phyloP scores from a whole-genome alignment of 2,329 filamentous ascomycete species.

The Chrysoporthe deuterocubensis region DNA sequence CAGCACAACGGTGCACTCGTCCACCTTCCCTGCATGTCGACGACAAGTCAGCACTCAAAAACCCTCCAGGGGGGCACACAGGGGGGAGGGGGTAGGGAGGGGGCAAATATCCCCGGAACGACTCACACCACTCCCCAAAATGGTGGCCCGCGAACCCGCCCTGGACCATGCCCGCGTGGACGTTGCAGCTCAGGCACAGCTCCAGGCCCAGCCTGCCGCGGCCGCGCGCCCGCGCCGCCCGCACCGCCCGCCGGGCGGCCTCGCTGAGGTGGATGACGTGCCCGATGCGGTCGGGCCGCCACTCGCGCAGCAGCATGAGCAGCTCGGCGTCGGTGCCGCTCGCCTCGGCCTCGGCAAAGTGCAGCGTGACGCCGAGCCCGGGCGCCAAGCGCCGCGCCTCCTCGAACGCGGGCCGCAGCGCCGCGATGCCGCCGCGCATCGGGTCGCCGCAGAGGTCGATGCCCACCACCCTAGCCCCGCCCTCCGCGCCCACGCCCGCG shows the following conservation, averaged over 20 bases:
- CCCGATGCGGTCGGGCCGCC: conserved; percentile 70
- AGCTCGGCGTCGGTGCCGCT: conserved; percentile 66
- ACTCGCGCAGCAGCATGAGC: conserved; percentile 61
- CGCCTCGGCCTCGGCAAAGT: conserved; percentile 73
- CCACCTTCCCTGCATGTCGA: conserved; percentile 43
- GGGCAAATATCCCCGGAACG: not conserved
- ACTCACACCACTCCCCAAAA: conserved; percentile 70
- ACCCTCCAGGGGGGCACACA: not conserved
- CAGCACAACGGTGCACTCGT: conserved; percentile 65
- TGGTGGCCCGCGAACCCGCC: conserved; percentile 73
- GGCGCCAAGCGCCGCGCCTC: conserved; percentile 51
- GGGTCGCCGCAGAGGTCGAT: conserved; percentile 83
- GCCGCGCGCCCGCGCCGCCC: conserved; percentile 34
- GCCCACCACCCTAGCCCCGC: conserved; percentile 63
- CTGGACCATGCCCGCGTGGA: conserved; percentile 72
- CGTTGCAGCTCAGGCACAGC: conserved; percentile 80
- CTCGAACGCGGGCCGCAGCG: conserved; percentile 63
- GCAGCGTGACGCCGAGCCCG: conserved; percentile 69
- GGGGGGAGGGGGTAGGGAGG: too few relatives aligned
- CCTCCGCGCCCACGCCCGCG: conserved; percentile 27
- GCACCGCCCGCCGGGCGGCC: conserved; percentile 61
- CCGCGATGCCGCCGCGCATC: conserved; percentile 60
- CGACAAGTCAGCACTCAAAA: not conserved
- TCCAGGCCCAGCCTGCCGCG: conserved; percentile 67
- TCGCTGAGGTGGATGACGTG: conserved; percentile 79